Evolutionary conservation across 2,329 filamentous ascomycete genomes (phyloP), one percentile per base, ranked within the genome.

Genomic region (Colletotrichum tamarilloi): DNA sequence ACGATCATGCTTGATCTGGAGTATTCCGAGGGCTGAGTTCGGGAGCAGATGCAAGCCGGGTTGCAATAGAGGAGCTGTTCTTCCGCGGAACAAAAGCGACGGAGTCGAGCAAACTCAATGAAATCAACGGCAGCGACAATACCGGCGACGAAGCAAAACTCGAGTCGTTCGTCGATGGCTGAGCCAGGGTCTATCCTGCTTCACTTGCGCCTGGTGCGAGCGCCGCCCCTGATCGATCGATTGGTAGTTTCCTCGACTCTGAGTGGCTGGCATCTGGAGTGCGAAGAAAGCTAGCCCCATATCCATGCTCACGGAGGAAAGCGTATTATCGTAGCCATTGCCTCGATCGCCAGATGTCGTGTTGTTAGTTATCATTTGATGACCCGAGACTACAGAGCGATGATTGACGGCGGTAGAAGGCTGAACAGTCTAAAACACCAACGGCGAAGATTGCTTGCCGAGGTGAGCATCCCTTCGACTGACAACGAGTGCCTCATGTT

Each of bases 1-100:
- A 65, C 66, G 70, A 70, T 73, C 70, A 56, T 46, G 26, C 53
- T 57, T 58, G 46, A 65, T 64, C 59, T 73, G 66, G 42, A 26
- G 70, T 35, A 28, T 66, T 46, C 58, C 22, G 42, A n/a, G 38
- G 8, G 57, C 32, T 35, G 32, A 12, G 32, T 12, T 12, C 32
- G 32, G 32, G 32, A 35, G 32, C 12, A 11, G 9, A 3, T 35
- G 32, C 38, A 28, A 22, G 42, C 55, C 30, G 26, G 70, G 46
- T 46, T 52, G 60, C 59, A 30, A 65, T 59, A 65, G 24, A 28
- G 12, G 12, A 49, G 42, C 42, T n/a, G 32, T 66, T 35, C 19
- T 46, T 52, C 6, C 14, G 6, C 26, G 30, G 9, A 24, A 65
- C 53, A 28, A 59, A 19, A 4, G 19, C 66, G 59, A 58, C 42